Percentiles rank a stretch among this genome's conserved stretches.
phyloP scores from a whole-genome alignment of 116 monocot species.

The Dioscorea cayenensis region DNA sequence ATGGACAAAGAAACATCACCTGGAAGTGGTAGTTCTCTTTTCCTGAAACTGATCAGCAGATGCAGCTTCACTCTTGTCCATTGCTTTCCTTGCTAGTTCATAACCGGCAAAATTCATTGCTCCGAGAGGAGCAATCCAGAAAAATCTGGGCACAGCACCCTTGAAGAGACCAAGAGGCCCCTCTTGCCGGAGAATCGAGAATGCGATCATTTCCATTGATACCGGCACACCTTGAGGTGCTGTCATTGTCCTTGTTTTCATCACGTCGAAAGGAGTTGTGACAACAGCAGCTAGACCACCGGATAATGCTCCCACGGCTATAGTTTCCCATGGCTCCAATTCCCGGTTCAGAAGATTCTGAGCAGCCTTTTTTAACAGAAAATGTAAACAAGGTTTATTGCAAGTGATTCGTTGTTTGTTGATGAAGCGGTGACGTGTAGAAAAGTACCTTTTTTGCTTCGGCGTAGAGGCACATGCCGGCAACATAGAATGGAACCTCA shows the following conservation, averaged over 20 bases:
- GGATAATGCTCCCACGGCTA: conserved; percentile 80
- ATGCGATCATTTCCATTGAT: conserved; percentile 81
- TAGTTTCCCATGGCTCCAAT: conserved; percentile 81
- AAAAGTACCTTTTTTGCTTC: conserved; percentile 83
- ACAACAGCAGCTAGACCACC: conserved; percentile 87
- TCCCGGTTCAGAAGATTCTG: conserved; percentile 73
- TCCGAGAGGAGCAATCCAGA: conserved; percentile 97
- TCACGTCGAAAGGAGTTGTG: conserved; percentile 96
- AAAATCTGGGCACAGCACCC: conserved; percentile 96
- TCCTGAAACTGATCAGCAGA: conserved; percentile 11
- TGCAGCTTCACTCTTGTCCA: conserved; percentile 28
- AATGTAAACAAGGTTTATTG: background rate
- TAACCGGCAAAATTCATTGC: conserved; percentile 97
- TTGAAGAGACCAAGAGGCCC: conserved; percentile 93
- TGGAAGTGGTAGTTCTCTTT: conserved; percentile 13
- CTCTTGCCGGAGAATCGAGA: conserved; percentile 79
- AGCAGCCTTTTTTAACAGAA: conserved; percentile 36
- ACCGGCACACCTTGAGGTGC: conserved; percentile 62
- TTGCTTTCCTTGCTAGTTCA: conserved; percentile 84
- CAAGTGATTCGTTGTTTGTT: no score
- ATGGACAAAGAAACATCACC: background rate
- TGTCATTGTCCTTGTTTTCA: conserved; percentile 99
- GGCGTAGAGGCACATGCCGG: conserved; percentile 94
- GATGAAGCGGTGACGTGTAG: background rate
- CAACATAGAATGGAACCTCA: conserved; percentile 98